phyloP scores from a whole-genome alignment of 2,329 filamentous ascomycete genomes.

The Colletotrichum tropicicola region DNA sequence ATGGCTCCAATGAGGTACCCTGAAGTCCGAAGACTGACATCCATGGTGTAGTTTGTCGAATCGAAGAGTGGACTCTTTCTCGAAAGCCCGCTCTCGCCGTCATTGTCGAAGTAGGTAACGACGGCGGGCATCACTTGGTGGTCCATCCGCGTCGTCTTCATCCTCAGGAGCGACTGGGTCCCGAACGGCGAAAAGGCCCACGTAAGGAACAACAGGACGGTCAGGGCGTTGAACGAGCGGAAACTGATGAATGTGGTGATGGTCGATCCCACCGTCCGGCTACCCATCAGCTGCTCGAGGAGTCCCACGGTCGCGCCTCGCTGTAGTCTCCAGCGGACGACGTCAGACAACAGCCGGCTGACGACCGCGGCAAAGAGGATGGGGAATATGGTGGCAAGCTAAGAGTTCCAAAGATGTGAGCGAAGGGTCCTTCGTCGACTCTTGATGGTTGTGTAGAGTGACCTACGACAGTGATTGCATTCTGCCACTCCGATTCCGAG shows the following conservation, averaged over 20 bases:
- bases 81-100: too few species aligned
- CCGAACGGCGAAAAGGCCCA: conserved; percentile 42
- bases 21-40: conserved; percentile 28
- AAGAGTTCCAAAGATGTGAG: too few species aligned
- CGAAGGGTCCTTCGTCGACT: too few species aligned
- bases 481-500: too few species aligned
- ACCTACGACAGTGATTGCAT: too few species aligned
- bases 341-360: conserved; percentile 36
- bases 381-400: conserved; percentile 37
- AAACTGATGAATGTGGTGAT: conserved; percentile 36
- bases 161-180: conserved; percentile 37
- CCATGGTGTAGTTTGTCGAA: too few species aligned
- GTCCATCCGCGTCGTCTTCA: too few species aligned
- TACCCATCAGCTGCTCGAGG: conserved; percentile 40
- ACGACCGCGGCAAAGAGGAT: conserved; percentile 39
- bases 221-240: conserved; percentile 36
- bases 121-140: too few species aligned
- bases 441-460: too few species aligned
- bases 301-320: conserved; percentile 34
- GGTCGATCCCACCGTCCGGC: conserved; percentile 34
- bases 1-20: too few species aligned
- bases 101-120: too few species aligned
- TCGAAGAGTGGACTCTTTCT: too few species aligned
- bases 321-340: conserved; percentile 38
- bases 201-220: conserved; percentile 33